Base-by-base conservation (phyloP, 805 yeast genomes). In the Grigorovia transvaalensis region DNA sequence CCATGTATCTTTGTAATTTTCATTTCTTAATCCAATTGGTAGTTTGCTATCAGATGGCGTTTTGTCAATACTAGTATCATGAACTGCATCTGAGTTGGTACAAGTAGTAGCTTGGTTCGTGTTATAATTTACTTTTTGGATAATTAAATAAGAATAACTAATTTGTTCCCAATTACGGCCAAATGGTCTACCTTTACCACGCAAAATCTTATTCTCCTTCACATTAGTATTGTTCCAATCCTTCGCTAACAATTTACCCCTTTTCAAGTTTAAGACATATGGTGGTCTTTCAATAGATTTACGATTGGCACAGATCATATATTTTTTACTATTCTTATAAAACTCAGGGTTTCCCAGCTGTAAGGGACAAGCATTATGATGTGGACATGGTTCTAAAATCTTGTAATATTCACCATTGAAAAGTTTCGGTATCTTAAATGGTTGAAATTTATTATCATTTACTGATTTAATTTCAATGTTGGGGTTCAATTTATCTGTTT, bases 321-420 rank as follows among this genome's bases (percentile, higher is more conserved):
- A 78, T 49, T 85, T 71, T 53, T 80, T 75, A 55, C 76, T 76
- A 45, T 87, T 88, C 38, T 74, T 73, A 62, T 82, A 86, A 60
- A 76, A 80, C 40, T 78, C 78, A 1, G 95, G 87, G 48, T 84
- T 84, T 13, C 84, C 82, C 35, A 81, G 74, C 66, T 90, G 97
- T 51, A 91, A 70, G 0, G 98, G 97, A 61, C 97, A 90, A 57
- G 73, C 76, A 12, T 82, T 79, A 60, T 88, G 96, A 64, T 93
- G 97, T 0, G 91, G 69, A 63, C 97, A 93, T 2, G 99, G 99
- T 0, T 96, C 96, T 18, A 91, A 63, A 9, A 91, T 74, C 40
- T 66, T 19, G 2, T n/a, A 33, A 17, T 54, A 56, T 0, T 80
- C 73, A 1, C 82, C 82, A 40, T 76, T 73, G 8, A 20, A n/a